A percentile compares a stretch with the other conserved stretches of the same genome.
These are phyloP conservation scores for Tilletia horrida DNA, from an alignment of 1,284 basidiomycete species.

Conservation along the genomic window DNA sequence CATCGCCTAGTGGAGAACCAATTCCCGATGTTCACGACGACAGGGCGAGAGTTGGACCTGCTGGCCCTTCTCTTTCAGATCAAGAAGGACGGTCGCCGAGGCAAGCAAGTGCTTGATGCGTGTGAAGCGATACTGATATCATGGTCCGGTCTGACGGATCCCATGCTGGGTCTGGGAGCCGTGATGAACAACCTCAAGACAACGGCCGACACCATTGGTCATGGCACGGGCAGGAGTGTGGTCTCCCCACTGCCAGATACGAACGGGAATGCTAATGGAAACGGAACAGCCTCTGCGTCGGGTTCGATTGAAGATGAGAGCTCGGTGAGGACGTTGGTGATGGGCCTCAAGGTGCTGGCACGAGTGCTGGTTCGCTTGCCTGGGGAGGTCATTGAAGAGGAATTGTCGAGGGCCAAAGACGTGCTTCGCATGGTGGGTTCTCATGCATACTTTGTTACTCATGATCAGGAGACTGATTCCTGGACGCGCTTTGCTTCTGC, in stretches of 20 bases:
- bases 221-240: neutral
- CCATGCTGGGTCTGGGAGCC: conserved; percentile 33
- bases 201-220: conserved; percentile 3
- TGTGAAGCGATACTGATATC: conserved; percentile 28
- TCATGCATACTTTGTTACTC: neutral
- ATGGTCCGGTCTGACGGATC: conserved; percentile 26
- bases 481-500: neutral
- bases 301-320: conserved; percentile 9
- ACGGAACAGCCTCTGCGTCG: neutral
- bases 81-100: neutral
- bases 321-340: conserved; percentile 6
- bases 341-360: conserved; percentile 20
- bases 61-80: conserved; percentile 24
- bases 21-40: conserved; percentile 28
- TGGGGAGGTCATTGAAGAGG: conserved; percentile 38
- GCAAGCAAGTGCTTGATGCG: conserved; percentile 15
- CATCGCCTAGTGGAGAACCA: conserved; percentile 37
- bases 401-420: conserved; percentile 24
- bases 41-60: conserved; percentile 26
- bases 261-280: conserved; percentile 1
- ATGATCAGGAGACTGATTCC: neutral
- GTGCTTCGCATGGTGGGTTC: conserved; percentile 19
- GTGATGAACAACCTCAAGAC: conserved; percentile 19
- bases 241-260: neutral
- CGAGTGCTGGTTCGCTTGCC: conserved; percentile 32